Base-by-base conservation (phyloP, 1,284 basidiomycete species). In the Ustilago vetiveriae region DNA sequence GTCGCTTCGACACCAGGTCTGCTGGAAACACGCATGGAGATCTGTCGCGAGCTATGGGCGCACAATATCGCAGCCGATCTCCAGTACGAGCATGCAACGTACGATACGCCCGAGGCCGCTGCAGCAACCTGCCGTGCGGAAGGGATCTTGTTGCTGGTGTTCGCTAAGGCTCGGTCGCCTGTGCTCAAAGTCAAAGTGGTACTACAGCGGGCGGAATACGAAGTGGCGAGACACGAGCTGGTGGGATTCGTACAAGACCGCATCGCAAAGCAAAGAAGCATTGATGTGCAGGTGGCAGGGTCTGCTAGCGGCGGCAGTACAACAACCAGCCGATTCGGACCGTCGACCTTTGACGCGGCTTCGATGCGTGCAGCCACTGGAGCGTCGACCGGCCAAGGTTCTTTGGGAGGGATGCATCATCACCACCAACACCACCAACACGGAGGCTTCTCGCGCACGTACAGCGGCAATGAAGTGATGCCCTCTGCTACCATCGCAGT, bases 61-160 rank as follows among this genome's bases (percentile, higher is more conserved):
- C 86, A 91, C 73, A 87, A 87, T 46, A 92, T 94, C 76, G 90
- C 90, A 65, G 89, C 91, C 0, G 92, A 94, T 82, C 83, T 94
- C 60, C 92, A 92, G 88, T 93, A 93, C 75, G 85, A 85, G 52
- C 54, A 72, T 23, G 62, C 72, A 2, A 72, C 68, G 1, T 68
- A 67, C 55, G 74, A 78, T 22, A 72, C 74, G 24, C 76, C 76
- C 17, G 78, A 78, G 38, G 36, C 58, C 1, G 73, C 75, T 0
- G 74, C 75, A 11, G 64, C 75, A 0, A 78, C 72, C 8, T 81
- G 80, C 54, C 67, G 76, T n/a, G 71, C 75, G 2, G 79, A 82
- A 41, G 80, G 80, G 13, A 80, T 82, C 27, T 40, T 75, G 19
- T 62, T 80, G 48, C 63, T 82, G 5, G 74, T 82, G 6, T 73